Conservation (phyloP, 202 grass and related monocot genomes). For the Cymbopogon flexuosus region DNA sequence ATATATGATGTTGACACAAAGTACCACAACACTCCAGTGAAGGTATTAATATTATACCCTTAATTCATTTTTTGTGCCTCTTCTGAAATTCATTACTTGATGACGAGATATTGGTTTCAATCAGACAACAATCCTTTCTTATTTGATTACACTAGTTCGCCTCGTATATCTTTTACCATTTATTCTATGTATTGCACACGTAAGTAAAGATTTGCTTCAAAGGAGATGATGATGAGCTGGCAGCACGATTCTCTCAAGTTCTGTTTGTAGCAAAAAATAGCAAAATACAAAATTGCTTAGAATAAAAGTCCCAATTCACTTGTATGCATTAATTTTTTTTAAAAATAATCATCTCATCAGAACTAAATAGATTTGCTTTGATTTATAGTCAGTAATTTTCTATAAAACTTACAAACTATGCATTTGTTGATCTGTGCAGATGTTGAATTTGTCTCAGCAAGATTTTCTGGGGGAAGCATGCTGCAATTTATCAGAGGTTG, state of each 20-base stretch:
- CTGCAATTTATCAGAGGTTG: conserved; percentile 83
- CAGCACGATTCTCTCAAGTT: conserved; percentile 1
- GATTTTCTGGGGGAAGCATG: conserved; percentile 80
- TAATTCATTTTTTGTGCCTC: no score
- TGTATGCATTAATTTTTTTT: not conserved
- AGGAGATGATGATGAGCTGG: conserved; percentile 6
- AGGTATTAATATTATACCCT: conserved; percentile 50
- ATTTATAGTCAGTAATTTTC: not conserved
- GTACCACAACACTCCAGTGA: conserved; percentile 68
- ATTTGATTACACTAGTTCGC: no score
- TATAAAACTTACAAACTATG: conserved; percentile 13
- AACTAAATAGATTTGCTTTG: not conserved
- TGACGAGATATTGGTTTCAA: no score
- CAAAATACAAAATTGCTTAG: not conserved
- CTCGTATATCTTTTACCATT: not conserved
- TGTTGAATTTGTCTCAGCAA: conserved; percentile 62
- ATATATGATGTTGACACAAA: conserved; percentile 90
- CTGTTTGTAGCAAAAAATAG: not conserved
- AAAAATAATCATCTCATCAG: not conserved
- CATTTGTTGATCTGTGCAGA: conserved; percentile 44
- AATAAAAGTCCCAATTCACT: not conserved
- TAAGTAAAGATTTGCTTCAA: not conserved
- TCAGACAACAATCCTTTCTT: no score
- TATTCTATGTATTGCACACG: not conserved
- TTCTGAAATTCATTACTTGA: no score